A percentile compares a stretch with the other conserved stretches of the same genome.
Evolutionary conservation across 371 early-diverging fungal genomes (phyloP).

Genomic region (Mucor indicus): DNA sequence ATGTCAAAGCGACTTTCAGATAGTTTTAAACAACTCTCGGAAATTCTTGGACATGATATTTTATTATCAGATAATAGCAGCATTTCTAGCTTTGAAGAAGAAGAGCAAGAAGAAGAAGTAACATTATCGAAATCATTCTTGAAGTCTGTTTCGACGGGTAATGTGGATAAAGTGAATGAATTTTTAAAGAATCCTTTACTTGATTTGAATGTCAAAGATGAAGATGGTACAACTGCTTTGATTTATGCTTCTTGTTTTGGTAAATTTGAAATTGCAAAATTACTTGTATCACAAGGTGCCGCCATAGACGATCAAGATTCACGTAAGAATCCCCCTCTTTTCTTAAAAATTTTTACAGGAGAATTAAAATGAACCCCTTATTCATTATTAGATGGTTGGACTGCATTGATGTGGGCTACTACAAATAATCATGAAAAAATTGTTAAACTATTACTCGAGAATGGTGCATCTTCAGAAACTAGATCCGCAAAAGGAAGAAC

Average conservation of each 20-base stretch:
- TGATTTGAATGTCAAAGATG: conserved; percentile 78
- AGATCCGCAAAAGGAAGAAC: conserved; percentile 76
- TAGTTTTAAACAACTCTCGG: conserved; percentile 35
- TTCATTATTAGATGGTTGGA: conserved; percentile 79
- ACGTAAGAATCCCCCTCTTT: conserved; percentile 61
- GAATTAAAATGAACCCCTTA: too few species aligned
- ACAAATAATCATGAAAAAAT: conserved; percentile 78
- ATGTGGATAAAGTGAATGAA: conserved; percentile 84
- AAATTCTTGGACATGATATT: conserved; percentile 33
- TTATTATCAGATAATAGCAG: conserved; percentile 7
- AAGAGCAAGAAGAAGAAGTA: conserved; percentile 38
- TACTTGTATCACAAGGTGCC: conserved; percentile 74
- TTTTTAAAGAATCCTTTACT: conserved; percentile 57
- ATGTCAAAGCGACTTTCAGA: conserved; percentile 39
- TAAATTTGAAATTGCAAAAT: conserved; percentile 61
- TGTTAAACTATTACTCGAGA: conserved; percentile 68
- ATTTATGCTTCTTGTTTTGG: conserved; percentile 90
- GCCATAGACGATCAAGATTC: conserved; percentile 74
- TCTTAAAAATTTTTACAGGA: too few species aligned
- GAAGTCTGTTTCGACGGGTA: conserved; percentile 78
- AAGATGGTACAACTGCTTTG: conserved; percentile 81
- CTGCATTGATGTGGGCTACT: conserved; percentile 91
- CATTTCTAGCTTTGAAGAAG: conserved; percentile 5
- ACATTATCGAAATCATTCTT: conserved; percentile 30
- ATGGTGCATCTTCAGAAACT: conserved; percentile 71